phyloP scores from a whole-genome alignment of 2,329 filamentous ascomycete genomes.

The Cladosporium sp. region DNA sequence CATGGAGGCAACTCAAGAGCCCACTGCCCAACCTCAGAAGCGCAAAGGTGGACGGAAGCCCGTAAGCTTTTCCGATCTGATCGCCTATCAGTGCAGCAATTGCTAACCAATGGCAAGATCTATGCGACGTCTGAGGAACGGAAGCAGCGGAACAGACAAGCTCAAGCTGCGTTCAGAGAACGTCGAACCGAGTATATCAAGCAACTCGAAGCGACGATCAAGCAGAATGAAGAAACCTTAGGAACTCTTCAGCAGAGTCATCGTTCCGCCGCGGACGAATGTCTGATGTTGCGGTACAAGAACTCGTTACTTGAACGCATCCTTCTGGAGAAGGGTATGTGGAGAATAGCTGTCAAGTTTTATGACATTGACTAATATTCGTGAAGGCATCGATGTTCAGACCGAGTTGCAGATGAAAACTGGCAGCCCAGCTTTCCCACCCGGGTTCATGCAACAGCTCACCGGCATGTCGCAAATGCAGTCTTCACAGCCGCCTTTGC shows the following conservation, averaged over 20 bases:
- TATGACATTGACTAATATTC: background rate
- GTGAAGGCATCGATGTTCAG: slow-evolving; percentile 87
- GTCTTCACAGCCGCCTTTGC: slow-evolving; percentile 54
- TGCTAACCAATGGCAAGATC: slow-evolving; percentile 55
- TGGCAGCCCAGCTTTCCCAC: slow-evolving; percentile 74
- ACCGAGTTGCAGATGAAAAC: slow-evolving; percentile 91
- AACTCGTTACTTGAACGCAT: slow-evolving; percentile 95
- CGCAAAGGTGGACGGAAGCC: slow-evolving; percentile 97
- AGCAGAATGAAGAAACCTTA: slow-evolving; percentile 90
- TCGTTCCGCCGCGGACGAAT: slow-evolving; percentile 90
- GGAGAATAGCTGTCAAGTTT: too few relatives aligned
- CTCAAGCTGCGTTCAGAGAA: slow-evolving; percentile 94
- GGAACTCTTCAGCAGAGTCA: slow-evolving; percentile 92
- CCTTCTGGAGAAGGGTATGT: slow-evolving; percentile 83
- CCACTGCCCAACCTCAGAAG: slow-evolving; percentile 62
- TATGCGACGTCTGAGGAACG: slow-evolving; percentile 98
- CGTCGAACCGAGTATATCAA: slow-evolving; percentile 98
- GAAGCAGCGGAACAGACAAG: slow-evolving; percentile 95
- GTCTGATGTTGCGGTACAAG: slow-evolving; percentile 96
- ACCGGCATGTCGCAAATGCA: slow-evolving; percentile 57
- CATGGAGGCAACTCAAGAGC: slow-evolving; percentile 39
- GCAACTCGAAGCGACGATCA: slow-evolving; percentile 95
- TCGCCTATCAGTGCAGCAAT: background rate
- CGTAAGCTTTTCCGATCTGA: slow-evolving; percentile 54
- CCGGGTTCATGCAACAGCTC: slow-evolving; percentile 54